Base-by-base conservation (phyloP, 1,284 basidiomycete genomes). In the Ganoderma resinaceum region DNA sequence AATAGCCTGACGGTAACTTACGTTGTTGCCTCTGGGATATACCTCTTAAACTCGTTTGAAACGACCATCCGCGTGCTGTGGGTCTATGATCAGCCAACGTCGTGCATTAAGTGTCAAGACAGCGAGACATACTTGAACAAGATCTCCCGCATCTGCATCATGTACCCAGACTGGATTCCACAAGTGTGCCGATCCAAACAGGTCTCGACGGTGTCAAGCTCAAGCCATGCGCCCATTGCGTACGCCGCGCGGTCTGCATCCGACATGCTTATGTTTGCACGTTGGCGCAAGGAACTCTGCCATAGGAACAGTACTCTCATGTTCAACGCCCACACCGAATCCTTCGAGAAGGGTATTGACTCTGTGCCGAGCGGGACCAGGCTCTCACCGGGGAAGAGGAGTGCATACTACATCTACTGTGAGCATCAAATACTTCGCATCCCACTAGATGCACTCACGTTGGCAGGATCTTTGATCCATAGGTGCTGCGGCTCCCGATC, bases 371-470 rank as follows among this genome's bases (percentile, higher is more conserved):
- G 2, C n/a, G 65, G 55, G 33, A 79, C 77, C 31, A 89, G 77
- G 18, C 85, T 83, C 78, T 93, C 91, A 14, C 90, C 91, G 0
- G 91, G 89, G 76, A 93, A 93, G 29, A 93, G 79, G 26, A 93
- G 77, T 0, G 87, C 85, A 76, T 88, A 90, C 92, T 93, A 73
- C n/a, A 20, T 23, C 26, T 8, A 6, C 18, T 1, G 5, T 62
- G 5, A 53, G 31, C 18, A 8, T 53, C 12, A 3, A 35, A 49
- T 8, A 11, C 38, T 14, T 18, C 16, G 2, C 29, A 20, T 18
- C 18, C 29, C 11, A 29, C 43, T 7, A 5, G 8, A 5, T 29
- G 14, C 6, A 70, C 75, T 72, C 73, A 92, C 91, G 76, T 93
- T 92, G 7, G 88, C 82, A 20, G 90, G 88, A 69, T 93, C 87